Evolutionary conservation across 208 protist genomes (phyloP), one percentile per base, ranked within the genome.

Genomic region (Leishmania mexicana): DNA sequence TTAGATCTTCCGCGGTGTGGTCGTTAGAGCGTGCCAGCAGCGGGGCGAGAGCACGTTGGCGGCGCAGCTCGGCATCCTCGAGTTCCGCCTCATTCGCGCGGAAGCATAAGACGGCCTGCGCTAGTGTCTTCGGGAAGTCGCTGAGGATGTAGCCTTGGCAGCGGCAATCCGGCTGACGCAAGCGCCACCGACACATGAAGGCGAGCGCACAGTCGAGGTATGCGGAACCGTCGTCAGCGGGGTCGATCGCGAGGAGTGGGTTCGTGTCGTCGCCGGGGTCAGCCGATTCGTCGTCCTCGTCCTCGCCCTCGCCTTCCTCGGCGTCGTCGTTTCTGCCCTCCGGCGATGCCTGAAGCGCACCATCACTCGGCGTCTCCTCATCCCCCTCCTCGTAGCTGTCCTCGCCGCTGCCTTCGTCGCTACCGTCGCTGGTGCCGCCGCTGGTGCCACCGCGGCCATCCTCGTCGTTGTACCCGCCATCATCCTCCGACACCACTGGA

Each of bases 71-170:
- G 40, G n/a, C 79, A 71, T 75, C 81, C 76, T 87, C 81, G 51
- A 83, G 80, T 21, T 88, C 87, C 21, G 76, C 73, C 51, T 75
- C 83, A 40, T 85, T 88, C 2, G 91, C 87, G 24, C 88, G 80
- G 79, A 97, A 98, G 57, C 98, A 83, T 17, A 98, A 75, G 31
- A 90, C 79, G 10, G 96, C 96, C 82, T 99, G 95, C 15, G 88
- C 87, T 3, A 97, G 85, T 1, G 94, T 98, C 65, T 87, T 71
- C 1, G 98, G 98, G 75, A 96, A 98, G 64, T 90, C 81, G 53
- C 95, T 88, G 24, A 99, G 82, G 11, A 99, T 92, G 85, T 96
- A 99, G 58, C 98, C 98, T 42, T 96, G 96, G 67, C 95, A 97
- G 24, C 78, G 86, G 80, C 96, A 98, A 62, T 95, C 92, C 24